Evolutionary conservation across 2,329 filamentous ascomycete genomes (phyloP).

Genomic region (Coniochaeta prunicola): DNA sequence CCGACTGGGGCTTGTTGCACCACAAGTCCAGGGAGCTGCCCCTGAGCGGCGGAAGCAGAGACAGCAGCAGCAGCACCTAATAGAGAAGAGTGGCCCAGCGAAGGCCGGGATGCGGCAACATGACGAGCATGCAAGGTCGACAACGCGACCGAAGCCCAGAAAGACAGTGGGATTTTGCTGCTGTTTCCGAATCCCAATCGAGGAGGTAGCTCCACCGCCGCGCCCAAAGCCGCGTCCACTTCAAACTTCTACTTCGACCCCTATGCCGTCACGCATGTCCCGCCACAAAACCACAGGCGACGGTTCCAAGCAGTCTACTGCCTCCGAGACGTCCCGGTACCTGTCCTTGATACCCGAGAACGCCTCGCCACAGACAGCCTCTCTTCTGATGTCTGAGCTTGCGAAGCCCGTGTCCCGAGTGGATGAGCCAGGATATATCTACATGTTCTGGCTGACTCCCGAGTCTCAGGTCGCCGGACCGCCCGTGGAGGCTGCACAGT

Average conservation of each 20-base stretch:
- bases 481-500: constrained; percentile 50
- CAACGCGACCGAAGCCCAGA: constrained; percentile 22
- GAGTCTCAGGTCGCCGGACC: constrained; percentile 45
- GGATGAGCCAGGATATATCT: constrained; percentile 88
- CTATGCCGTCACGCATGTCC: neutral
- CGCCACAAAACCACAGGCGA: neutral
- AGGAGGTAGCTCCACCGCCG: constrained; percentile 31
- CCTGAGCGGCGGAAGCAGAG: constrained; percentile 17
- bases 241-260: constrained; percentile 22
- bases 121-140: constrained; percentile 15
- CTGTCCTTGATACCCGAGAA: constrained; percentile 63
- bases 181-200: constrained; percentile 44
- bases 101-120: constrained; percentile 10
- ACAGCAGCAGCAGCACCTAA: constrained; percentile 16
- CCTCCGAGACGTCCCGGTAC: constrained; percentile 35
- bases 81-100: constrained; percentile 3
- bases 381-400: constrained; percentile 68
- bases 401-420: constrained; percentile 63
- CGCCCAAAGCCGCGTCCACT: constrained; percentile 40
- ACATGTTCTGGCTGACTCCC: constrained; percentile 96
- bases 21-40: constrained; percentile 25
- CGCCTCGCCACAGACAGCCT: constrained; percentile 60
- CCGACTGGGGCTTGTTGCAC: constrained; percentile 62
- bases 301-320: constrained; percentile 9
- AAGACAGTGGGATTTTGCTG: constrained; percentile 35